phyloP scores from a whole-genome alignment of 768 basidiomycete genomes.

The Jaapia argillacea region DNA sequence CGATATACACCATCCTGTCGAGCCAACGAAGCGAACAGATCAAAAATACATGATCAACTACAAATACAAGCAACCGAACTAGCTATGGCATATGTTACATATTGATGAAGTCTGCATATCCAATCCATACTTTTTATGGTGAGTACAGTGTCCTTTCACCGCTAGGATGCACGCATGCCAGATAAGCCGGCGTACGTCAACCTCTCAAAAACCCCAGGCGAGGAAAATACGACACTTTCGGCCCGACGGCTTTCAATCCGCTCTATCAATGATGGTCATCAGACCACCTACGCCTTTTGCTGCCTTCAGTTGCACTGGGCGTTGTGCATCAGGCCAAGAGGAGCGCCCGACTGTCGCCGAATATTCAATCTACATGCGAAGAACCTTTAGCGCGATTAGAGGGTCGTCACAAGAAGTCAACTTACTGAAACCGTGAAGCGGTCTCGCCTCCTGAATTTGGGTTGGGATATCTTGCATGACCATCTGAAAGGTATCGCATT shows the following conservation, averaged over 20 bases:
- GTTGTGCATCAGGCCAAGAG: conserved; percentile 39
- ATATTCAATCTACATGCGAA: conserved; percentile 46
- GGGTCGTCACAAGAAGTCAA: not conserved
- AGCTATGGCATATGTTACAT: not conserved
- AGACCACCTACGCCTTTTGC: conserved; percentile 57
- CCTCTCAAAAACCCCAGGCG: no score
- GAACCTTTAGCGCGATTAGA: not conserved
- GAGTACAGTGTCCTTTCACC: no score
- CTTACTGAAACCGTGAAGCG: conserved; percentile 25
- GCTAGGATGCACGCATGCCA: no score
- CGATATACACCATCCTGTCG: no score
- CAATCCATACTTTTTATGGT: not conserved
- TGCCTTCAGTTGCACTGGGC: conserved; percentile 52
- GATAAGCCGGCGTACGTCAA: no score
- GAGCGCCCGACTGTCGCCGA: conserved; percentile 49
- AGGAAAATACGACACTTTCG: not conserved
- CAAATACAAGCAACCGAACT: not conserved
- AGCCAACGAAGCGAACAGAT: no score
- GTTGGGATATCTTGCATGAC: conserved; percentile 24
- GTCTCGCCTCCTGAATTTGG: conserved; percentile 18
- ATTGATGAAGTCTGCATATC: not conserved
- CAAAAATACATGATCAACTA: no score
- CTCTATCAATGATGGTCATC: conserved; percentile 49
- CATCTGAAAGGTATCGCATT: conserved; percentile 17
- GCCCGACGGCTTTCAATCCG: conserved; percentile 16